A percentile compares a stretch with the other conserved stretches of the same genome.
Conservation (phyloP, 1,284 basidiomycete species). For the Xanthoconium separans region DNA sequence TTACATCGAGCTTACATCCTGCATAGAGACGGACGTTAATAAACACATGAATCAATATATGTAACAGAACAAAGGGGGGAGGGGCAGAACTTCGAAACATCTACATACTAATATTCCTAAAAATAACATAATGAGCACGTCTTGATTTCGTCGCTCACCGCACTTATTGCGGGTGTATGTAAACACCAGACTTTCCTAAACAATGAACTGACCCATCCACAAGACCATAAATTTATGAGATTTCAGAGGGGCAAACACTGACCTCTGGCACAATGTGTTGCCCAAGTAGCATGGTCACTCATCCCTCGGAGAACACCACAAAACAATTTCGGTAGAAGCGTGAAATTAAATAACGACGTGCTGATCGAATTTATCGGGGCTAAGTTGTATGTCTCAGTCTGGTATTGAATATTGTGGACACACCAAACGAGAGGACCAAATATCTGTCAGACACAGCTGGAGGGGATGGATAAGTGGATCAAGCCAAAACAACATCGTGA, state of each 20-base stretch:
- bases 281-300: not conserved
- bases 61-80: not conserved
- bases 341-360: not conserved
- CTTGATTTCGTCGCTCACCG: not conserved
- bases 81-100: not conserved
- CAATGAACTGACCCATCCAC: not conserved
- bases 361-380: no score
- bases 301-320: no score
- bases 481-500: not conserved
- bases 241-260: not conserved
- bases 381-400: no score
- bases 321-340: no score
- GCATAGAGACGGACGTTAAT: not conserved
- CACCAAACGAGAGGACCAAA: not conserved
- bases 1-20: not conserved
- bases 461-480: not conserved
- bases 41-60: not conserved
- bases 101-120: no score
- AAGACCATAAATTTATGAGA: not conserved
- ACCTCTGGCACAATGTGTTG: not conserved
- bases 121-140: not conserved
- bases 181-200: not conserved
- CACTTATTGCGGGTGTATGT: not conserved
- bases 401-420: not conserved
- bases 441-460: not conserved